Evolutionary conservation across 768 basidiomycete species (phyloP), one percentile per base, ranked within the genome.

Genomic region (Mycena crocata): DNA sequence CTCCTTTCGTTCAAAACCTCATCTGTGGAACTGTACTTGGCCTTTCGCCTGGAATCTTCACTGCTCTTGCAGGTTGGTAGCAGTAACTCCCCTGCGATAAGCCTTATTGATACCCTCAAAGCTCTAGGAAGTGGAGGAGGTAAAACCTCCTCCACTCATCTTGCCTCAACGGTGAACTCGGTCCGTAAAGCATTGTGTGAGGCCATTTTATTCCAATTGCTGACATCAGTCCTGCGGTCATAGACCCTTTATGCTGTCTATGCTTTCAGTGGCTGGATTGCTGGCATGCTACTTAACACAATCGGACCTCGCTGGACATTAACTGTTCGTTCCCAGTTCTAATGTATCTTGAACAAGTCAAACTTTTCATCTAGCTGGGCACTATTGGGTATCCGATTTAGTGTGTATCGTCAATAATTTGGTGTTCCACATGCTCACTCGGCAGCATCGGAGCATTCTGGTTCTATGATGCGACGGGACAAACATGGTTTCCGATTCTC

Each of bases 161-260:
- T 49, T 9, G n/a, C 48, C 14, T 49, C 48, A 5, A 28, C 30
- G 24, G 48, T 49, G 14, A 49, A 28, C 48, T 49, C 48, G 21
- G 48, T 49, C 24, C 48, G 48, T 31, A 23, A n/a, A n/a, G n/a
- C n/a, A n/a, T n/a, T n/a, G n/a, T n/a, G n/a, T n/a, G n/a, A n/a
- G n/a, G n/a, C n/a, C n/a, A n/a, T n/a, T n/a, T n/a, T n/a, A n/a
- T n/a, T n/a, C n/a, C n/a, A n/a, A n/a, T n/a, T n/a, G n/a, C n/a
- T n/a, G n/a, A n/a, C n/a, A n/a, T n/a, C n/a, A n/a, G n/a, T n/a
- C n/a, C n/a, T n/a, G n/a, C n/a, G n/a, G n/a, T n/a, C n/a, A n/a
- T n/a, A 49, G 48, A 49, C 48, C 17, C 28, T 49, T 15, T 49
- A 49, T 28, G 48, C 48, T 28, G 30, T 49, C 48, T 49, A 49